Evolutionary conservation across 345 rosid genomes (phyloP).

Genomic region (Sapria himalayana): DNA sequence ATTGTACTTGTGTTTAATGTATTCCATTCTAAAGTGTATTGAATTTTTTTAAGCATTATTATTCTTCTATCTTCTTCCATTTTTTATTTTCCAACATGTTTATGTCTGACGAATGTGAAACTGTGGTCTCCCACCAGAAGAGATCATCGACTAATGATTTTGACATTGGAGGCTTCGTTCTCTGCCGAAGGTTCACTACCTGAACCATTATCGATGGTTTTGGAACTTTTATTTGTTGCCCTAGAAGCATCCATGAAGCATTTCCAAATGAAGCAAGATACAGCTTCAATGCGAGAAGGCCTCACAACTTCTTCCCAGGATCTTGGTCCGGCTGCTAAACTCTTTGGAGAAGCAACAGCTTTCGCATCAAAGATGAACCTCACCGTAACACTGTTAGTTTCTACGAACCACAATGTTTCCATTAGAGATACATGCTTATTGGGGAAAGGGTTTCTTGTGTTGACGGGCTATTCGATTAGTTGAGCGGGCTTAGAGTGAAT

Average conservation of each 20-base stretch:
- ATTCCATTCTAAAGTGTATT: too few species aligned
- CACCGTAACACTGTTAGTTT: slow-evolving; percentile 3
- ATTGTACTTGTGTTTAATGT: too few species aligned
- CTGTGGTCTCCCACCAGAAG: slow-evolving; percentile 8
- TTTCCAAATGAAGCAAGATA: slow-evolving; percentile 12
- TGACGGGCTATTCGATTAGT: too few species aligned
- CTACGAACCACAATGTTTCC: slow-evolving; percentile 10
- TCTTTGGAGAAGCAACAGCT: slow-evolving; percentile 1
- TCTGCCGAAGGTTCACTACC: slow-evolving; percentile 10
- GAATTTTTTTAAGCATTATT: too few species aligned
- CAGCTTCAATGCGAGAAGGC: slow-evolving; percentile 6
- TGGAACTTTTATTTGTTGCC: background rate
- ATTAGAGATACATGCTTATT: slow-evolving; percentile 4
- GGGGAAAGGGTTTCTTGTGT: slow-evolving; percentile 5
- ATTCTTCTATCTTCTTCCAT: background rate
- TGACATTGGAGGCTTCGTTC: slow-evolving; percentile 11
- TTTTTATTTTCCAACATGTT: background rate
- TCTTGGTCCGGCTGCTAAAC: slow-evolving; percentile 1
- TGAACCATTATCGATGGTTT: slow-evolving; percentile 7
- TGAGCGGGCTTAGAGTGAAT: too few species aligned
- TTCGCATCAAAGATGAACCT: slow-evolving; percentile 9
- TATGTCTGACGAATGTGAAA: background rate
- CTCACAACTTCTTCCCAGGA: background rate
- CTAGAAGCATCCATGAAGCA: slow-evolving; percentile 8
- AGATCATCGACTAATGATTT: slow-evolving; percentile 1